Conservation (phyloP, 2,329 filamentous ascomycete genomes). For the Verticillium zaregamsianum region DNA sequence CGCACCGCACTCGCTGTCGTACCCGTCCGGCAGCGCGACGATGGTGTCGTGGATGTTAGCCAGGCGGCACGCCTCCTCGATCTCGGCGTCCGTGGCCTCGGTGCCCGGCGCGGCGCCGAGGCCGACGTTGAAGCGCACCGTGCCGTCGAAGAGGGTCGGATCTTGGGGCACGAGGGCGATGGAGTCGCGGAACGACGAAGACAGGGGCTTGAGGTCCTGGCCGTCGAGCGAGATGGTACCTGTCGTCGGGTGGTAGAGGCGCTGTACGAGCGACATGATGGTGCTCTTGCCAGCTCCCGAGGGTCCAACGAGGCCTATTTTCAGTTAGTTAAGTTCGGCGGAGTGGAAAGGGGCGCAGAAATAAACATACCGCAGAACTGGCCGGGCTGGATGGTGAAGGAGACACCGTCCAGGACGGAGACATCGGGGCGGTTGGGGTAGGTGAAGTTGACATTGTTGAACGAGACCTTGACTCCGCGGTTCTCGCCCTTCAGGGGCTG, state of each 20-base stretch:
- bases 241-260: conserved; percentile 47
- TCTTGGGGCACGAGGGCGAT: conserved; percentile 57
- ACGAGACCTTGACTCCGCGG: conserved; percentile 37
- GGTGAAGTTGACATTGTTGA: conserved; percentile 53
- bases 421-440: conserved; percentile 56
- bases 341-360: no score
- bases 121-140: conserved; percentile 50
- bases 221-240: conserved; percentile 51
- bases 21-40: conserved; percentile 56
- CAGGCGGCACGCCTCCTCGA: conserved; percentile 61
- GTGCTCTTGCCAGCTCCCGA: conserved; percentile 44
- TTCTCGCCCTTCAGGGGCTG: conserved; percentile 6
- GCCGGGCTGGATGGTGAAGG: conserved; percentile 29
- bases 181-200: conserved; percentile 39
- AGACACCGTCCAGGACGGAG: conserved; percentile 38
- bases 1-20: conserved; percentile 64
- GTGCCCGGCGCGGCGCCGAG: conserved; percentile 51
- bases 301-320: conserved; percentile 33
- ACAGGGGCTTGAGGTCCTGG: conserved; percentile 31
- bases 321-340: neutral
- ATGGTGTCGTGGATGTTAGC: conserved; percentile 71
- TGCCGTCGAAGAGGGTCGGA: conserved; percentile 53
- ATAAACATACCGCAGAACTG: conserved; percentile 26
- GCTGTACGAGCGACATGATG: conserved; percentile 43
- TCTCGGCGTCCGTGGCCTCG: conserved; percentile 53